phyloP scores from a whole-genome alignment of 345 rosid genomes.

The Theobroma cacao region DNA sequence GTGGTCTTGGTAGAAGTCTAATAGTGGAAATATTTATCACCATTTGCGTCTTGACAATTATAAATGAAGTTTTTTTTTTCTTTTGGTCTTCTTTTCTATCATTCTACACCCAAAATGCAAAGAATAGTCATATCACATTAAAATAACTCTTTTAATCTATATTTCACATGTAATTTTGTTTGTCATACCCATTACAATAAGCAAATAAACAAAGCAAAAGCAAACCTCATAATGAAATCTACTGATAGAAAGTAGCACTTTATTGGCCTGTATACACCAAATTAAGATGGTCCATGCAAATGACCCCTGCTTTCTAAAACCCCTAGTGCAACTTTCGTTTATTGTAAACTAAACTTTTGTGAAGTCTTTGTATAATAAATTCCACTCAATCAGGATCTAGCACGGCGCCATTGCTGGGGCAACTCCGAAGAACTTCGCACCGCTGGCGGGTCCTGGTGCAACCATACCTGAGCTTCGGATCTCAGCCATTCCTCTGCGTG shows the following conservation, averaged over 20 bases:
- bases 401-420: constrained; percentile 5
- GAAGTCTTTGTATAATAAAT: neutral
- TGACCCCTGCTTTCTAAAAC: neutral
- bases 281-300: neutral
- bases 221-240: neutral
- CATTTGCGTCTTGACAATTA: neutral
- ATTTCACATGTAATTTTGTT: neutral
- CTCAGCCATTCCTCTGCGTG: constrained; percentile 58
- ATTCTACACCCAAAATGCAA: neutral
- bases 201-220: neutral
- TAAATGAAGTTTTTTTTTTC: no score
- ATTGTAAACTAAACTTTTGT: neutral
- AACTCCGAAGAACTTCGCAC: neutral
- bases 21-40: neutral
- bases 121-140: neutral
- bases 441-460: constrained; percentile 43
- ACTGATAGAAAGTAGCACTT: neutral
- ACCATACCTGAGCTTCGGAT: constrained; percentile 57
- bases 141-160: neutral
- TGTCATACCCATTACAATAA: neutral
- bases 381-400: neutral
- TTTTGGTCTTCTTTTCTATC: neutral
- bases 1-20: no score
- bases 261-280: neutral
- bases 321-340: neutral